A percentile compares a stretch with the other conserved stretches of the same genome.
Evolutionary conservation across 805 yeast genomes (phyloP).

Genomic region (Zygoascus flipseniorum): DNA sequence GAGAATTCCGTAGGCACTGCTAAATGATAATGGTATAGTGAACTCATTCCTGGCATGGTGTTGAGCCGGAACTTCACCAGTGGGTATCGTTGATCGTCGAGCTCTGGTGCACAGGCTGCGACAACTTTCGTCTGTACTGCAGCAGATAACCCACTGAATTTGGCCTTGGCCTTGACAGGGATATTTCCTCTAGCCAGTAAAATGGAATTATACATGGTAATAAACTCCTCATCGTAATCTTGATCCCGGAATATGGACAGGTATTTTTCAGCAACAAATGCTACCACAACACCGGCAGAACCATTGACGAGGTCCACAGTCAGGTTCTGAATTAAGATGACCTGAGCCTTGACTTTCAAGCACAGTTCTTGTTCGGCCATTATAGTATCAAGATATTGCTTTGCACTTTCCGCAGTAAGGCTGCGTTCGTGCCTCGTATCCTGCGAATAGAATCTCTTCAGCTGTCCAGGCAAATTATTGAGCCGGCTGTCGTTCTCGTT

Average conservation of each 20-base stretch:
- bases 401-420: conserved; percentile 19
- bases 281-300: conserved; percentile 64
- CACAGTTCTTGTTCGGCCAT: conserved; percentile 61
- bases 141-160: neutral
- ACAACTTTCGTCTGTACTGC: neutral
- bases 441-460: conserved; percentile 35
- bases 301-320: conserved; percentile 74
- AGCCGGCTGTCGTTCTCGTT: conserved; percentile 55
- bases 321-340: conserved; percentile 71
- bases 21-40: neutral
- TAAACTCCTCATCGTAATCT: neutral
- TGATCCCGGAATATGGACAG: neutral
- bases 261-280: conserved; percentile 32
- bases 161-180: neutral
- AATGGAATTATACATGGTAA: neutral
- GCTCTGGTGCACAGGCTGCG: neutral
- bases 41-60: neutral
- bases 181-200: neutral
- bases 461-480: conserved; percentile 40
- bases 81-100: neutral
- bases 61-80: neutral
- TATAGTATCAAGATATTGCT: conserved; percentile 42
- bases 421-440: conserved; percentile 32
- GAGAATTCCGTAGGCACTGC: neutral
- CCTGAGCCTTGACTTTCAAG: conserved; percentile 82